These are phyloP conservation scores for Clarireedia sp. DNA, from an alignment of 2,329 filamentous ascomycete genomes.

Conservation along the genomic window DNA sequence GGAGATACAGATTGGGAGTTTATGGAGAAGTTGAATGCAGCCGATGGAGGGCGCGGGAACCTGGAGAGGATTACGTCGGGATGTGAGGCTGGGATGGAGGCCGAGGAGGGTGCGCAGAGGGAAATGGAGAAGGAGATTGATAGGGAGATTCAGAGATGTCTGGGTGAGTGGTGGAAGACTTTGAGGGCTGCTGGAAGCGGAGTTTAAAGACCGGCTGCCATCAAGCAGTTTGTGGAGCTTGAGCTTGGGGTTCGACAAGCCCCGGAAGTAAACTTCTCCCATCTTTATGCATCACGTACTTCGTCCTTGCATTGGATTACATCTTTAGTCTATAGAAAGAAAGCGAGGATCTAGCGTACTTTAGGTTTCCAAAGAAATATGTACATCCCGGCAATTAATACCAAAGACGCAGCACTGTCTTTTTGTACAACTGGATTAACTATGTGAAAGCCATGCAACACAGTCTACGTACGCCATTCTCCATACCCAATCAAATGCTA, in stretches of 20 bases:
- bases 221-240: too few species aligned
- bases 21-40: not conserved
- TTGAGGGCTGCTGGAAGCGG: not conserved
- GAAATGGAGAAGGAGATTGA: not conserved
- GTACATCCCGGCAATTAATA: not conserved
- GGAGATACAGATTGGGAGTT: not conserved
- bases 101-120: not conserved
- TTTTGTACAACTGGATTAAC: not conserved
- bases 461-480: slow-evolving; percentile 1
- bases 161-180: not conserved
- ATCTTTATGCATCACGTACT: too few species aligned
- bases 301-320: not conserved
- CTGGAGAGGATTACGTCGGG: not conserved
- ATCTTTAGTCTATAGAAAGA: not conserved
- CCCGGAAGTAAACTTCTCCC: too few species aligned
- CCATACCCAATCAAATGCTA: slow-evolving; percentile 6
- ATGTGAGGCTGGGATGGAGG: not conserved
- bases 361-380: not conserved
- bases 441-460: not conserved
- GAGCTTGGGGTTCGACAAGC: too few species aligned
- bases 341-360: not conserved
- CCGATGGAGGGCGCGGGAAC: not conserved
- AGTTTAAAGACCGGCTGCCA: too few species aligned
- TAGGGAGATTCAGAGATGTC: not conserved
- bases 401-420: not conserved